These are phyloP conservation scores for Staphylotrichum longicolle DNA, from an alignment of 495 filamentous ascomycete species.

Conservation along the genomic window DNA sequence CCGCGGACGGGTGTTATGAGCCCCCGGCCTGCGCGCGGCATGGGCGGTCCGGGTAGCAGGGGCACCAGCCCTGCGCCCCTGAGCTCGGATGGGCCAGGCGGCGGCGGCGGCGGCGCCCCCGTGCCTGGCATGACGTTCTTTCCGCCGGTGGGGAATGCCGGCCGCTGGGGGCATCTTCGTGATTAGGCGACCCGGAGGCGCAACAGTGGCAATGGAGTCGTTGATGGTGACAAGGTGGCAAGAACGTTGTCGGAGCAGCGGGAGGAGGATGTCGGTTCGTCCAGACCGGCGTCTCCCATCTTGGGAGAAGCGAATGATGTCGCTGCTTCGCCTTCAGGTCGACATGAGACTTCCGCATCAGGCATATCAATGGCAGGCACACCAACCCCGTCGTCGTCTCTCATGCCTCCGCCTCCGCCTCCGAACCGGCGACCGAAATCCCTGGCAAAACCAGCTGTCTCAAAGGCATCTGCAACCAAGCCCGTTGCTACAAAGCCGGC, in stretches of 20 bases:
- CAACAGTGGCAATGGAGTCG: not conserved
- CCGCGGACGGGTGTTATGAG: conserved; percentile 46
- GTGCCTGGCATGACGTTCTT: conserved; percentile 30
- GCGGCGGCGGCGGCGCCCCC: conserved; percentile 8
- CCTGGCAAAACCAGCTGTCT: no score
- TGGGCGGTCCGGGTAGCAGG: conserved; percentile 40
- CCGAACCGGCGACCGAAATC: no score
- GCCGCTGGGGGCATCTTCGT: conserved; percentile 40
- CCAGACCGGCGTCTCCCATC: not conserved
- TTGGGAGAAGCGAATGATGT: not conserved
- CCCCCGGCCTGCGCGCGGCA: conserved; percentile 31
- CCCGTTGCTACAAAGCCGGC: no score
- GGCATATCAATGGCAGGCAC: no score
- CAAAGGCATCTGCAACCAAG: no score
- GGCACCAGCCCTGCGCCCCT: conserved; percentile 45
- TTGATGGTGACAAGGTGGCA: not conserved
- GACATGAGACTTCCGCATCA: not conserved
- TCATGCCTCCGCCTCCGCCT: no score
- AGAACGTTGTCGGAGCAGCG: not conserved
- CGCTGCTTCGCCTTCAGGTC: not conserved
- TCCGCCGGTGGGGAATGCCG: conserved; percentile 21
- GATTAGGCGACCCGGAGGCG: conserved; percentile 27
- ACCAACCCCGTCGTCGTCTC: no score
- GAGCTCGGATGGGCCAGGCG: conserved; percentile 23
- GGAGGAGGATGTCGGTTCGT: no score